Base-by-base conservation (phyloP, 2,329 filamentous ascomycete species). In the Aspergillus hortae region DNA sequence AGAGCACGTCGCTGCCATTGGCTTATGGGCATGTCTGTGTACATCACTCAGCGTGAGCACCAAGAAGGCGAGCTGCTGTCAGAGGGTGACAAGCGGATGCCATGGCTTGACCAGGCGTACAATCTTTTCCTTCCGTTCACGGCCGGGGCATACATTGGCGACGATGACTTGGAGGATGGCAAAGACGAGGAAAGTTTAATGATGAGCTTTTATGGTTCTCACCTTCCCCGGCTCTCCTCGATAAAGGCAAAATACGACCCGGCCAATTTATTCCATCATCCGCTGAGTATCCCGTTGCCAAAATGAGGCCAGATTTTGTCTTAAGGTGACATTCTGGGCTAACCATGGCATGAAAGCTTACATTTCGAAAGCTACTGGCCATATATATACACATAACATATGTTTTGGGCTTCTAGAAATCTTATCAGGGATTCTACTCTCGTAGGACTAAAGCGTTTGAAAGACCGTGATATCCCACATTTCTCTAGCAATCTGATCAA, bases 1-100 rank as follows among this genome's bases (percentile, higher is more conserved):
- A 15, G 30, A 10, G 44, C 27, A 17, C 44, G 44, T 4, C 25
- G 44, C 17, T 46, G 44, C 23, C 44, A 25, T 9, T 46, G 44
- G 44, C 14, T 46, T 25, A 46, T 46, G 44, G 44, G 44, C 15
- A 46, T 46, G 44, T 46, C 44, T 15, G 30, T 46, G 7, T 46
- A 35, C 6, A 19, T 46, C n/a, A 30, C 25, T 3, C 25, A 30
- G 25, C 12, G 17, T 10, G 44, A 46, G 12, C 33, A 23, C 30
- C 6, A 27, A 9, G 27, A 14, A 11, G 12, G 17, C 11, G 27
- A 30, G 7, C 23, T 44, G 4, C 2, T 30, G 9, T 14, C 11
- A 4, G 43, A 44, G 21, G 43, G 17, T 5, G 27, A 44, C 12
- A 14, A 27, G 21, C 43, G 43, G 4, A 15, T 30, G 21, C 43